phyloP scores from a whole-genome alignment of 2,329 filamentous ascomycete genomes.

The Fusarium sarcochroum region DNA sequence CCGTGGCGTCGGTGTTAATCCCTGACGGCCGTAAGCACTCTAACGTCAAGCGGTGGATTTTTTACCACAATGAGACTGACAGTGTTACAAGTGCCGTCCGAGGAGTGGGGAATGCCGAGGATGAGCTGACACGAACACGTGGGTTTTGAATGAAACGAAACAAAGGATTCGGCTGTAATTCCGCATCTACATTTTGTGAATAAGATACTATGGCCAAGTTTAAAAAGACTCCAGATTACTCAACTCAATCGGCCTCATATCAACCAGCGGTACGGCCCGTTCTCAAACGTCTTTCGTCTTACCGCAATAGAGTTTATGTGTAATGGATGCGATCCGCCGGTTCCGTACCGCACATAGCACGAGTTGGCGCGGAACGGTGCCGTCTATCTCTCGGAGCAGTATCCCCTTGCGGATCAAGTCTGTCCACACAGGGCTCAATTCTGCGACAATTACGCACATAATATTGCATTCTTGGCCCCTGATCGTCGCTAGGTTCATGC shows the following conservation, averaged over 20 bases:
- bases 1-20: conserved; percentile 12
- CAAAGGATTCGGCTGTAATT: background rate
- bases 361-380: conserved; percentile 30
- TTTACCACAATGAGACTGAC: background rate
- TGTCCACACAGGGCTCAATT: conserved; percentile 17
- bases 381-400: conserved; percentile 23
- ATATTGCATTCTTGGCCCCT: conserved; percentile 7
- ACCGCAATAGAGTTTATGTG: background rate
- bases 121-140: conserved; percentile 8
- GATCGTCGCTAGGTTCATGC: conserved; percentile 20
- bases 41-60: conserved; percentile 4
- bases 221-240: too few relatives aligned
- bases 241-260: background rate
- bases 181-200: background rate
- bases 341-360: background rate
- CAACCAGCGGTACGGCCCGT: conserved; percentile 34
- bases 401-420: conserved; percentile 21
- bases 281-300: conserved; percentile 11
- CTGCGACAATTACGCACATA: background rate
- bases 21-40: conserved; percentile 21
- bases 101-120: conserved; percentile 16
- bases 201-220: too few relatives aligned
- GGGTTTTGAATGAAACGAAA: conserved; percentile 1
- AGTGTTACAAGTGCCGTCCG: background rate
- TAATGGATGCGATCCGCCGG: conserved; percentile 1